Evolutionary conservation across 345 rosid species (phyloP), one percentile per base, ranked within the genome.

Genomic region (Trapa incisa): DNA sequence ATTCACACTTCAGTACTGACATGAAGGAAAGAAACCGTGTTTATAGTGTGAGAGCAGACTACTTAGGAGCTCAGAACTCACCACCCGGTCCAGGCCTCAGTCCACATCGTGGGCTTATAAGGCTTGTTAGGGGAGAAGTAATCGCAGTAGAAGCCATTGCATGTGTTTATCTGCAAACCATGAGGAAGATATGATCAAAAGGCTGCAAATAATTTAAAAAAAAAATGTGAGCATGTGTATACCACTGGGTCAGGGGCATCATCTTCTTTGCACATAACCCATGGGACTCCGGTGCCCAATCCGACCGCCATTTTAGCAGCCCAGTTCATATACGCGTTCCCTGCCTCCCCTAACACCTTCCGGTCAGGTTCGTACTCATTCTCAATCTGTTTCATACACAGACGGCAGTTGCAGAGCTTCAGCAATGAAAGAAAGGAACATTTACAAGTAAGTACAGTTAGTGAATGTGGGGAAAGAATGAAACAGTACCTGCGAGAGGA

Each of bases 21-120:
- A 32, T 10, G 63, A 35, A 7, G 12, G 37, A 33, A 58, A 22
- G 29, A 22, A 22, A 22, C 29, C 7, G 16, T 33, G 15, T 2
- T 33, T 37, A 29, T 16, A 58, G 15, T 32, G 4, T 35, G 35
- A 5, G 1, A 11, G 63, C 6, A 22, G 29, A 35, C 33, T 7
- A 35, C 32, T 10, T n/a, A 0, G 11, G 37, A 29, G n/a, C 22
- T 54, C 12, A 22, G 37, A 52, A 61, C n/a, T 75, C 73, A 85
- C 92, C 92, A 87, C 68, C 89, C 87, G 70, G 76, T 83, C 92
- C 92, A 87, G 33, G 86, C 86, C 75, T 87, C 92, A 2, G 92
- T 87, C 89, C 89, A 87, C 63, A 84, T 6, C 73, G 76, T 79
- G 1, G 94, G 94, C 64, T 87, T 85, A 75, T 80, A 76, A 56